phyloP scores from a whole-genome alignment of 768 basidiomycete genomes.

The Leccinum truebloodii region DNA sequence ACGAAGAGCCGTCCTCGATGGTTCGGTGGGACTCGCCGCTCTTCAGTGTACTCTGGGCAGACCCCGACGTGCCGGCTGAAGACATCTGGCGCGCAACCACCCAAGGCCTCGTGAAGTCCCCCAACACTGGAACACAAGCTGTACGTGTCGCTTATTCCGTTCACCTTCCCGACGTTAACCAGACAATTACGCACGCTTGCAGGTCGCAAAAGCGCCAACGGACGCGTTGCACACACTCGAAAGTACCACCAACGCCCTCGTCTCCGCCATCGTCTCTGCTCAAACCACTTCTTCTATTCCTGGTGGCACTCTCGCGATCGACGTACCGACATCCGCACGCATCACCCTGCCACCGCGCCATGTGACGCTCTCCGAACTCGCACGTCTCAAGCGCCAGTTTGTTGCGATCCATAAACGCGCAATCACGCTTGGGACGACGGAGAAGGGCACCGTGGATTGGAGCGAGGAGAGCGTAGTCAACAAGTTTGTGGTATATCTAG shows the following conservation, averaged over 20 bases:
- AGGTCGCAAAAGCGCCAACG: conserved; percentile 82
- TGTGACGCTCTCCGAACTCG: conserved; percentile 84
- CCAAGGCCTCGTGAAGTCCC: conserved; percentile 78
- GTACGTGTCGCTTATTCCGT: conserved; percentile 42
- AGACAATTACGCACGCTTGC: neutral
- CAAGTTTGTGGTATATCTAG: conserved; percentile 72
- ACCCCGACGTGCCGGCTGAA: conserved; percentile 60
- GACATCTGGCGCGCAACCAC: conserved; percentile 83
- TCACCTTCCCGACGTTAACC: neutral
- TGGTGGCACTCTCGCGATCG: conserved; percentile 41
- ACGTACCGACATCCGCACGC: conserved; percentile 42
- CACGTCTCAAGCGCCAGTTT: conserved; percentile 89
- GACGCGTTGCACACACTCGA: conserved; percentile 90
- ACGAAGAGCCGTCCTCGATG: conserved; percentile 97
- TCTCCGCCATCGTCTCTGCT: conserved; percentile 69
- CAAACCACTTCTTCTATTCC: conserved; percentile 51
- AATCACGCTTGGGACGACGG: conserved; percentile 78
- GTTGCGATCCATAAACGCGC: conserved; percentile 88
- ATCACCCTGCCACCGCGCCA: conserved; percentile 68
- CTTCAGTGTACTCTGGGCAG: conserved; percentile 80
- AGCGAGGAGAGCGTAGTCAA: conserved; percentile 65
- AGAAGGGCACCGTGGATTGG: conserved; percentile 78
- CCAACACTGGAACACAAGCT: conserved; percentile 78
- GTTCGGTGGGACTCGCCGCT: conserved; percentile 99
- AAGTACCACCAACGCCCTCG: conserved; percentile 66